Conservation (phyloP, 306 rosid genomes). For the Prunus armeniaca region DNA sequence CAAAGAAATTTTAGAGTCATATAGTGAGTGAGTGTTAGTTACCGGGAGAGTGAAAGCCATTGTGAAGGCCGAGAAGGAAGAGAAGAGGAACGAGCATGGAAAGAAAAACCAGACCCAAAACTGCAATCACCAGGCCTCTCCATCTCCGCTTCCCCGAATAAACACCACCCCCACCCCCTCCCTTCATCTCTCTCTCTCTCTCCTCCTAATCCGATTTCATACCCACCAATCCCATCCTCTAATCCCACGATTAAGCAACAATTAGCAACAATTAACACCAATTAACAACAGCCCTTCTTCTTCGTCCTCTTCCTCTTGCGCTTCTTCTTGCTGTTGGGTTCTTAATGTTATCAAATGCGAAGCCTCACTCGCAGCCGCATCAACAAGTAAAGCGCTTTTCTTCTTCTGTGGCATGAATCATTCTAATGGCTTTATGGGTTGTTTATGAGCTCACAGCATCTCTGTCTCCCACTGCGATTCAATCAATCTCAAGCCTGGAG, state of each 20-base stretch:
- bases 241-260: background rate
- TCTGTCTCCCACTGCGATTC: background rate
- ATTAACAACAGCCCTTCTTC: background rate
- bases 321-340: background rate
- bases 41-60: constrained; percentile 86
- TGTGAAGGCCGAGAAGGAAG: constrained; percentile 89
- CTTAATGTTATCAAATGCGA: background rate
- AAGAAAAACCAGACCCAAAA: constrained; percentile 80
- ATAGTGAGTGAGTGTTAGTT: constrained; percentile 9
- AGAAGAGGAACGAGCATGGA: constrained; percentile 97
- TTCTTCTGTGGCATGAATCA: constrained; percentile 1
- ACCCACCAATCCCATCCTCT: background rate
- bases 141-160: constrained; percentile 71
- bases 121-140: constrained; percentile 83
- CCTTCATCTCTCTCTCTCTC: constrained; percentile 42
- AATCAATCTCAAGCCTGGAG: background rate
- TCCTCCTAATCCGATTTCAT: constrained; percentile 14
- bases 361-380: background rate
- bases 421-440: background rate
- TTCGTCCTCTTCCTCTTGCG: background rate
- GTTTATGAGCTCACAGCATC: background rate
- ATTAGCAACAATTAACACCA: background rate
- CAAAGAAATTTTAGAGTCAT: background rate
- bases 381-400: background rate
- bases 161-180: constrained; percentile 47